Conservation (phyloP, 352 stramenopile species). For the Aphanomyces euteiches region DNA sequence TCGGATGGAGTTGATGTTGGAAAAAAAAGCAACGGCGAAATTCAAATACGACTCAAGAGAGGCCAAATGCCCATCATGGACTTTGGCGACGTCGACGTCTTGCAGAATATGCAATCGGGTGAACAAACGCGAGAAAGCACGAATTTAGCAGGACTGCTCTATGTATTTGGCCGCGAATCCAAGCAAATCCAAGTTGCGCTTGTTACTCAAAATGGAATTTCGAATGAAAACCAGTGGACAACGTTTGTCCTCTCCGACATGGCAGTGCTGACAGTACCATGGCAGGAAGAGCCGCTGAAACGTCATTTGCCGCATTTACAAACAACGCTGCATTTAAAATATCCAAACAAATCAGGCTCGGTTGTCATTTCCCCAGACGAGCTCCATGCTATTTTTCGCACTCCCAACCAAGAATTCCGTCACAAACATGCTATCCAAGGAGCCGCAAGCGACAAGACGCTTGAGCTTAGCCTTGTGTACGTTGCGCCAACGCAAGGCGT, state of each 20-base stretch:
- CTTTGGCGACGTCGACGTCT: constrained; percentile 17
- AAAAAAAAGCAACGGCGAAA: neutral
- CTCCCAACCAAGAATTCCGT: constrained; percentile 13
- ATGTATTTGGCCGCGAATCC: neutral
- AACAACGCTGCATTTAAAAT: neutral
- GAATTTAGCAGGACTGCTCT: constrained; percentile 19
- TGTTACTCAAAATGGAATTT: neutral
- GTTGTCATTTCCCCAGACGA: constrained; percentile 4
- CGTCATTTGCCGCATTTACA: constrained; percentile 4
- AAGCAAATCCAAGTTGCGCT: neutral
- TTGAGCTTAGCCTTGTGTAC: constrained; percentile 29
- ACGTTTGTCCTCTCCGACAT: constrained; percentile 13
- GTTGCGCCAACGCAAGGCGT: constrained; percentile 20
- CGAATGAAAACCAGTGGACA: neutral
- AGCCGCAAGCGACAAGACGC: neutral
- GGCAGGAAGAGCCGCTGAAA: constrained; percentile 10
- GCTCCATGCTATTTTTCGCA: constrained; percentile 3
- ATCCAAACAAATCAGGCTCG: neutral
- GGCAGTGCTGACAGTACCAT: constrained; percentile 9
- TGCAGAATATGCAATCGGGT: neutral
- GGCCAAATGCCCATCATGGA: constrained; percentile 1
- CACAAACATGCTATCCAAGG: neutral
- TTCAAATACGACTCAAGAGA: constrained; percentile 26
- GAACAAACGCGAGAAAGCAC: constrained; percentile 5
- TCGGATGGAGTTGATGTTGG: neutral